phyloP scores from a whole-genome alignment of 2,329 filamentous ascomycete species.

The Aspergillus sp. region DNA sequence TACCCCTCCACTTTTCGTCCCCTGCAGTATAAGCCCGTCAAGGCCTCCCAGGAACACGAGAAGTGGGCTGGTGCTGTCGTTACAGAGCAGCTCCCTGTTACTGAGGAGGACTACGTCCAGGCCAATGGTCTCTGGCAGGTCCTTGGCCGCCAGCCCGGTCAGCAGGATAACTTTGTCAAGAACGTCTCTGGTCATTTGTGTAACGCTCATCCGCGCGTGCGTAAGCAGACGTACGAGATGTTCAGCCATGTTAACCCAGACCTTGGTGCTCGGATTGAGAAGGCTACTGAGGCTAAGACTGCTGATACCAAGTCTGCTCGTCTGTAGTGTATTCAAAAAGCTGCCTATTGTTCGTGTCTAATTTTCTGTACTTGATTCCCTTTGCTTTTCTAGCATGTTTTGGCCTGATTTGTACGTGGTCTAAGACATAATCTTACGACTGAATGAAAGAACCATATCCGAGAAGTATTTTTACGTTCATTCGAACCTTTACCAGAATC shows the following conservation, averaged over 20 bases:
- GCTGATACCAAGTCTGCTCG: constrained; percentile 17
- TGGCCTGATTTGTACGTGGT: not conserved
- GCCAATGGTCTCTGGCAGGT: constrained; percentile 39
- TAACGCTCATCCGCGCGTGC: constrained; percentile 48
- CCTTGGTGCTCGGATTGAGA: constrained; percentile 48
- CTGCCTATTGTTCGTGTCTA: not conserved
- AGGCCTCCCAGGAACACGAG: constrained; percentile 39
- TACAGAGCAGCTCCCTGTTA: constrained; percentile 36
- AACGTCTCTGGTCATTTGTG: constrained; percentile 55
- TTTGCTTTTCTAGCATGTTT: not conserved
- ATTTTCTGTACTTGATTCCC: not conserved
- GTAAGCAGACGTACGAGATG: constrained; percentile 56
- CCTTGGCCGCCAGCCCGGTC: constrained; percentile 42
- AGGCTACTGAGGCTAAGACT: constrained; percentile 44
- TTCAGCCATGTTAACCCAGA: constrained; percentile 51
- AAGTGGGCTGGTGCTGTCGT: constrained; percentile 37
- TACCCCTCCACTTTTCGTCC: constrained; percentile 42
- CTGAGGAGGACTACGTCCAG: constrained; percentile 41
- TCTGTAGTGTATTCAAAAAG: constrained; percentile 15
- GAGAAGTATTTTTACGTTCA: not conserved
- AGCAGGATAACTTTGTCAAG: constrained; percentile 55
- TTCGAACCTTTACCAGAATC: not conserved
- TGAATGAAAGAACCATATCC: not conserved
- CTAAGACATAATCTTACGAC: too few species aligned
- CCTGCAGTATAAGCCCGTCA: constrained; percentile 33